A percentile compares a stretch with the other conserved stretches of the same genome.
Evolutionary conservation across 2,329 filamentous ascomycete species (phyloP).

Genomic region (Botryotinia convoluta): DNA sequence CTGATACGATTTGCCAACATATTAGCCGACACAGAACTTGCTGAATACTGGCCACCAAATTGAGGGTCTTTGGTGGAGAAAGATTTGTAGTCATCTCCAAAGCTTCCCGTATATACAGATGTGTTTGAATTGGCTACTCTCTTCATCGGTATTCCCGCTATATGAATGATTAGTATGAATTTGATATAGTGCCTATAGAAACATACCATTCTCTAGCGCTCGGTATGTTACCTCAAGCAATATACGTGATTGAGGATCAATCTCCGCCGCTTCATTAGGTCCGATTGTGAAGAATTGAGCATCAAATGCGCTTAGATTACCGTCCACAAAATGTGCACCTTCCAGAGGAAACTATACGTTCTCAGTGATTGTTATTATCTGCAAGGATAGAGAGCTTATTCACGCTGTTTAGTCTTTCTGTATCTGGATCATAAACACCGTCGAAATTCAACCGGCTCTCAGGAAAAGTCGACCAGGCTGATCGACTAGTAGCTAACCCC

Average conservation of each 20-base stretch:
- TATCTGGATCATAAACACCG: conserved; percentile 42
- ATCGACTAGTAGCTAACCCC: conserved; percentile 68
- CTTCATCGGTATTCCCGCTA: conserved; percentile 10
- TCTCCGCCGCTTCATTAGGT: conserved; percentile 32
- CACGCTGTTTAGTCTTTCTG: conserved; percentile 24
- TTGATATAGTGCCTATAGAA: background rate
- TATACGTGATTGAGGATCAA: conserved; percentile 49
- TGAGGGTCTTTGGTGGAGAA: conserved; percentile 2
- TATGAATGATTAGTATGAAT: background rate
- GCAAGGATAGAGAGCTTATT: background rate
- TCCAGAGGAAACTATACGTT: background rate
- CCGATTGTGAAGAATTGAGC: conserved; percentile 26
- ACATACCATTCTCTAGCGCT: conserved; percentile 34
- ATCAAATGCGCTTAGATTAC: conserved; percentile 25
- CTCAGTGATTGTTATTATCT: background rate
- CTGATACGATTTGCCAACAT: conserved; percentile 55
- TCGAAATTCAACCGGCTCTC: conserved; percentile 47
- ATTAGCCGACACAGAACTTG: conserved; percentile 34
- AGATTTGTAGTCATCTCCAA: conserved; percentile 29
- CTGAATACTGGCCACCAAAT: conserved; percentile 4
- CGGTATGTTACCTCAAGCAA: conserved; percentile 43
- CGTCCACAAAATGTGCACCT: conserved; percentile 16
- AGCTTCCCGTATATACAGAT: conserved; percentile 50
- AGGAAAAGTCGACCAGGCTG: conserved; percentile 45
- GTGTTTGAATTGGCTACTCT: conserved; percentile 30